Evolutionary conservation across 139 green algal species (phyloP).

Genomic region (Chlorella sp.): DNA sequence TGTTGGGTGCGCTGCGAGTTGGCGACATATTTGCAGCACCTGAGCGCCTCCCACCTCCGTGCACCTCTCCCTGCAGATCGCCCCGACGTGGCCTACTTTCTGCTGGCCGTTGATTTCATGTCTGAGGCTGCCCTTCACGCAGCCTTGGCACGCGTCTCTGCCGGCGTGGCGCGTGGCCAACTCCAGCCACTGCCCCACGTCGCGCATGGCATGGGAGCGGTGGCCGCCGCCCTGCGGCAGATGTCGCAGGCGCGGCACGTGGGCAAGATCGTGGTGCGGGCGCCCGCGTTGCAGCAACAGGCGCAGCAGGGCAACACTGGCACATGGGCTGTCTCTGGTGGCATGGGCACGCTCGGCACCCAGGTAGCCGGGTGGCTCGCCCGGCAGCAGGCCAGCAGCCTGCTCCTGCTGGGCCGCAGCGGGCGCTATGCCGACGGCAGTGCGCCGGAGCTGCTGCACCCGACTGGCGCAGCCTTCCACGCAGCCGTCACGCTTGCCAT

Average conservation of each 20-base stretch:
- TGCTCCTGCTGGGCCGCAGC: conserved; percentile 48
- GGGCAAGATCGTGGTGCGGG: conserved; percentile 86
- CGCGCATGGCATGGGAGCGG: conserved; percentile 44
- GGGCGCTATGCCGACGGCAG: neutral
- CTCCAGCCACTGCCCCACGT: conserved; percentile 57
- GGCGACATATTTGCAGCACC: conserved; percentile 74
- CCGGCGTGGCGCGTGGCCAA: conserved; percentile 42
- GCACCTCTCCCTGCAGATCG: conserved; percentile 52
- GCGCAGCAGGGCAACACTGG: neutral
- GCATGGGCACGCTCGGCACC: conserved; percentile 49
- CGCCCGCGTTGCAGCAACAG: conserved; percentile 9
- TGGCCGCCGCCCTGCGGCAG: conserved; percentile 71
- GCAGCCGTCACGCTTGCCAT: conserved; percentile 24
- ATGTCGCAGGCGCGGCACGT: conserved; percentile 83
- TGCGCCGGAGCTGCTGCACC: conserved; percentile 7
- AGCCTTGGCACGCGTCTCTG: conserved; percentile 38
- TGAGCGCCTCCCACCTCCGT: conserved; percentile 32
- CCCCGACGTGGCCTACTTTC: conserved; percentile 71
- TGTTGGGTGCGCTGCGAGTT: neutral
- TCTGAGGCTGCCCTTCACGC: conserved; percentile 52
- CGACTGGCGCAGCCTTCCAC: conserved; percentile 1
- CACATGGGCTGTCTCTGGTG: conserved; percentile 37
- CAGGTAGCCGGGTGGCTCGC: conserved; percentile 70
- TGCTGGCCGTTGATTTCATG: conserved; percentile 91
- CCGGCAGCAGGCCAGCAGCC: conserved; percentile 13